Base-by-base conservation (phyloP, 495 filamentous ascomycete genomes). In the Lasiosphaeris hirsuta region DNA sequence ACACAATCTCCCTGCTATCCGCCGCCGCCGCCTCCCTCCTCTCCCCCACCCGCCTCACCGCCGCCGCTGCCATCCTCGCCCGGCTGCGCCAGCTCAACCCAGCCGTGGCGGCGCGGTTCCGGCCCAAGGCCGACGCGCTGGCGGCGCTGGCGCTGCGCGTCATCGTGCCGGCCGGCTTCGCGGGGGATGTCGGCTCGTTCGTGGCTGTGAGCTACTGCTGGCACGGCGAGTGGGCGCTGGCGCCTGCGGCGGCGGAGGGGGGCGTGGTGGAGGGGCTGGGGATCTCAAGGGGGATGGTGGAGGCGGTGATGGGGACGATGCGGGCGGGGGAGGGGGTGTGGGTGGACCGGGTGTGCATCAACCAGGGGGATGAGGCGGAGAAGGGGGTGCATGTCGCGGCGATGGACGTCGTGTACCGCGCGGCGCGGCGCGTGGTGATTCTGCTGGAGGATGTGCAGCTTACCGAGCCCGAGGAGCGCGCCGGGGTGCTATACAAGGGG, bases 301-400 rank as follows among this genome's bases (percentile, higher is more conserved):
- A 60, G 13, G 66, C 63, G 11, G 54, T 69, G 1, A 53, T 66
- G 41, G 42, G 10, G 0, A 49, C 57, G 1, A 6, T 15, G 10
- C 17, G 4, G 13, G 30, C 44, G 0, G 50, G 49, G 13, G 63
- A 64, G 37, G 61, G 50, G 0, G 57, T 72, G 0, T 73, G 71
- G 71, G 51, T 72, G 8, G 67, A 72, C 38, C 58, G 63, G 38
- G 56, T 72, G 35, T 72, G 69, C 51, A 74, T 72, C 58, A 64
- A 71, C 57, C 69, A 74, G 33, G 35, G 7, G 3, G 54, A 68
- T 40, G 58, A 56, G 10, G 54, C 8, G 0, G 64, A 74, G 42
- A 72, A 68, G 34, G 45, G 19, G 0, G 38, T 51, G 1, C 64
- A 70, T 19, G 63, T 71, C 10, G 69, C 59, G 9, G 45, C 56